A percentile compares a stretch with the other conserved stretches of the same genome.
These are phyloP conservation scores for Lagenidium giganteum DNA, from an alignment of 352 stramenopile species.

Conservation along the genomic window DNA sequence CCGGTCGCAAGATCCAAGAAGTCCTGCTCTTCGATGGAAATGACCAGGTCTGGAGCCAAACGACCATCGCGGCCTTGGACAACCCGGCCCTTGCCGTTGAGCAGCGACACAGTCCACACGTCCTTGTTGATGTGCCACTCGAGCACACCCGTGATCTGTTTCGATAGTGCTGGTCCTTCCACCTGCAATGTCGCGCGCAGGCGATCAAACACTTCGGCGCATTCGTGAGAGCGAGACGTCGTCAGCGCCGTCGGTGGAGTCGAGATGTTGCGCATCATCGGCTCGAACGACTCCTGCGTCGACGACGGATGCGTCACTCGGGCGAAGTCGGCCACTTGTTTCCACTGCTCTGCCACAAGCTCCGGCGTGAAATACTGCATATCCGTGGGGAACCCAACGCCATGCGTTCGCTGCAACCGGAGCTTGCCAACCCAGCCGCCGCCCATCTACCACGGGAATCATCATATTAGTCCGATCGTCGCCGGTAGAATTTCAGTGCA, in stretches of 20 bases:
- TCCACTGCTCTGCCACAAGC: slow-evolving; percentile 66
- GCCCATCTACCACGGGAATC: slow-evolving; percentile 21
- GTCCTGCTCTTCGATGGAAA: slow-evolving; percentile 63
- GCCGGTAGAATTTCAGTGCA: no score
- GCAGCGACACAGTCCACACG: slow-evolving; percentile 54
- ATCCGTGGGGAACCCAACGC: slow-evolving; percentile 62
- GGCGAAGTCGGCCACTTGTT: slow-evolving; percentile 53
- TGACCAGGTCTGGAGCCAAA: slow-evolving; percentile 45
- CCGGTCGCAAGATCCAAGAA: slow-evolving; percentile 57
- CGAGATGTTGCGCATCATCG: slow-evolving; percentile 68
- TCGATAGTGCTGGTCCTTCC: slow-evolving; percentile 32
- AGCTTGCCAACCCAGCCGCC: slow-evolving; percentile 65
- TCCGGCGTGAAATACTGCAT: slow-evolving; percentile 49
- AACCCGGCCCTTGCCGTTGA: slow-evolving; percentile 41
- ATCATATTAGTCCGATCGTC: no score
- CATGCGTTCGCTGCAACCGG: slow-evolving; percentile 59
- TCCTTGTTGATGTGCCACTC: slow-evolving; percentile 76
- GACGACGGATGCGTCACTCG: slow-evolving; percentile 58
- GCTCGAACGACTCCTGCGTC: slow-evolving; percentile 72
- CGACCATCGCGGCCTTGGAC: slow-evolving; percentile 40
- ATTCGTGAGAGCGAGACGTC: slow-evolving; percentile 48
- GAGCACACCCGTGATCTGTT: slow-evolving; percentile 55
- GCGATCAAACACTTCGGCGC: slow-evolving; percentile 50
- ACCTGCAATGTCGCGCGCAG: slow-evolving; percentile 37
- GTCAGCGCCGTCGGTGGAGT: slow-evolving; percentile 44